These are phyloP conservation scores for Ballota nigra DNA, from an alignment of 257 asterid species.

Conservation along the genomic window DNA sequence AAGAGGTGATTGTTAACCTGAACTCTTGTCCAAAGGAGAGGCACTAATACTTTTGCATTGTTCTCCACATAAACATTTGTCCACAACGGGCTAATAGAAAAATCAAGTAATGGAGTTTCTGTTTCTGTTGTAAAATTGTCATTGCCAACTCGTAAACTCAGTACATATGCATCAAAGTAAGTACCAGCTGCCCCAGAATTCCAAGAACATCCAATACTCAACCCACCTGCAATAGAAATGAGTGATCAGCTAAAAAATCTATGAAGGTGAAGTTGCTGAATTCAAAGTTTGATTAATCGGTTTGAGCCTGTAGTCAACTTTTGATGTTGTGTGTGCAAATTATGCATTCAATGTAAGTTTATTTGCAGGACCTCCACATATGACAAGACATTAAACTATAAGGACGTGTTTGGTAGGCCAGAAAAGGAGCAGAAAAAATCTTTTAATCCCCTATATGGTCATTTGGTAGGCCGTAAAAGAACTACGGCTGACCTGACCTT, in stretches of 20 bases:
- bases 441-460: too few species aligned
- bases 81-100: conserved; percentile 93
- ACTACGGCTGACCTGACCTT: too few species aligned
- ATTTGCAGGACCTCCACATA: conserved; percentile 9
- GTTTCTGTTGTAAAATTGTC: conserved; percentile 90
- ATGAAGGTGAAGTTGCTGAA: conserved; percentile 15
- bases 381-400: neutral
- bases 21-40: conserved; percentile 98
- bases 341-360: neutral
- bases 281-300: neutral
- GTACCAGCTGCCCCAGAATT: conserved; percentile 99
- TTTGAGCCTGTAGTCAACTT: conserved; percentile 2
- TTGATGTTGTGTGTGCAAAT: conserved; percentile 4
- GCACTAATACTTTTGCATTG: conserved; percentile 90
- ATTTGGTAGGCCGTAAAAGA: too few species aligned
- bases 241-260: conserved; percentile 24
- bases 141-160: conserved; percentile 90
- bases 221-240: conserved; percentile 70
- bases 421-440: too few species aligned
- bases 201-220: conserved; percentile 80
- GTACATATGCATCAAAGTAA: conserved; percentile 82
- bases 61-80: conserved; percentile 93
- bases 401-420: neutral
- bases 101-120: conserved; percentile 92
- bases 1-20: conserved; percentile 58